Evolutionary conservation across 169 alveolate genomes (phyloP).

Genomic region (Plasmodium cynomolgi): DNA sequence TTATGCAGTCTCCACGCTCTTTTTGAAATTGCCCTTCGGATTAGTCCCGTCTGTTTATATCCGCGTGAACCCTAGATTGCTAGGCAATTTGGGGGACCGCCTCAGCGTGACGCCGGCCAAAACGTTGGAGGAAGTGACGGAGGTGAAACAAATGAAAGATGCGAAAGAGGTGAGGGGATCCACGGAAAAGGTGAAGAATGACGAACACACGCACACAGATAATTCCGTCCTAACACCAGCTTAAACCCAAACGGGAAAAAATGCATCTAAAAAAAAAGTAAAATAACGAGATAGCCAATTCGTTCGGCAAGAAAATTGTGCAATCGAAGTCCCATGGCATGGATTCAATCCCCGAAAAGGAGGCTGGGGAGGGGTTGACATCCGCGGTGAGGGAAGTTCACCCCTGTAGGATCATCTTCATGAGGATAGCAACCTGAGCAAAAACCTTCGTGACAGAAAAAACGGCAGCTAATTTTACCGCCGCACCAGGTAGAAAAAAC

Average conservation of each 20-base stretch:
- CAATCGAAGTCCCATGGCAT: not conserved
- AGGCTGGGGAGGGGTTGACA: not conserved
- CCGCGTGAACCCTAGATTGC: not conserved
- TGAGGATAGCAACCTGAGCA: not conserved
- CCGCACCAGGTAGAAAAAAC: not conserved
- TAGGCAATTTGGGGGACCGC: not conserved
- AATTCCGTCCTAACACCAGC: not conserved
- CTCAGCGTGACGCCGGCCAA: not conserved
- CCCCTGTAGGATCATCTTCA: not conserved
- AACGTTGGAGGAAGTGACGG: not conserved
- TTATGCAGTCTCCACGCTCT: not conserved
- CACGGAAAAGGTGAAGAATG: not conserved
- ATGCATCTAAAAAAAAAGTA: not conserved
- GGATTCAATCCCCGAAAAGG: not conserved
- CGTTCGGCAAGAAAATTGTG: not conserved
- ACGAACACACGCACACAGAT: not conserved
- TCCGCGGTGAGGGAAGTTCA: not conserved
- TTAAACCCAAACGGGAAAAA: not conserved
- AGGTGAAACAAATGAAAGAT: not conserved
- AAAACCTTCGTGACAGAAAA: not conserved
- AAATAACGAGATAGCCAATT: not conserved
- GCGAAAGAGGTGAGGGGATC: not conserved
- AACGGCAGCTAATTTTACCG: not conserved
- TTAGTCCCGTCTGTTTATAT: conserved; percentile 31
- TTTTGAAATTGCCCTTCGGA: conserved; percentile 59